Conservation (phyloP, 2,329 filamentous ascomycete genomes). For the Emergomyces orientalis region DNA sequence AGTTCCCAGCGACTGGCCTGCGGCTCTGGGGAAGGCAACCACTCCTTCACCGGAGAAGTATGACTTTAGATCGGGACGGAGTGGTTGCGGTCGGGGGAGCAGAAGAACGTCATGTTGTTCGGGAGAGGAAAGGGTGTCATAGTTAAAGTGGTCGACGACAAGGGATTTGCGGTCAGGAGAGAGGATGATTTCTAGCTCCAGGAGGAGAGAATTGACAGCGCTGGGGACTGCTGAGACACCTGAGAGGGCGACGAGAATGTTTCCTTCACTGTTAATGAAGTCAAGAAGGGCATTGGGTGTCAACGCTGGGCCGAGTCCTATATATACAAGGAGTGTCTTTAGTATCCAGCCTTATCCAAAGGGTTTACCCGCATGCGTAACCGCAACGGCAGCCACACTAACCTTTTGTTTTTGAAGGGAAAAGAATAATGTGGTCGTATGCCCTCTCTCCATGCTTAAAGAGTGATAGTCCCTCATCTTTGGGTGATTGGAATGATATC, state of each 20-base stretch:
- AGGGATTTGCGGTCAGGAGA: conserved; percentile 74
- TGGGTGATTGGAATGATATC: conserved; percentile 72
- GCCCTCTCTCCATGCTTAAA: conserved; percentile 79
- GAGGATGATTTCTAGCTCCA: conserved; percentile 83
- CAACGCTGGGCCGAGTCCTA: conserved; percentile 78
- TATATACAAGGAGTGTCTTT: not conserved
- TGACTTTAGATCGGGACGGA: conserved; percentile 61
- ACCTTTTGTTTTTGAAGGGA: conserved; percentile 89
- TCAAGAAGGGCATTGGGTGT: conserved; percentile 79
- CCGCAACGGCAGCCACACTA: conserved; percentile 15
- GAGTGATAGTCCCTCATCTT: conserved; percentile 64
- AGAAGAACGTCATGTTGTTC: conserved; percentile 86
- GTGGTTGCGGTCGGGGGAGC: conserved; percentile 55
- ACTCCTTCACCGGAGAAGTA: conserved; percentile 64
- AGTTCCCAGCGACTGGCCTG: conserved; percentile 73
- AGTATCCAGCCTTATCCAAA: not conserved
- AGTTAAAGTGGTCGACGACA: conserved; percentile 93
- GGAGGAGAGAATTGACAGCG: conserved; percentile 65
- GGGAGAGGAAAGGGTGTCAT: conserved; percentile 64
- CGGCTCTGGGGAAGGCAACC: conserved; percentile 70
- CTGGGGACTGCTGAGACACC: conserved; percentile 60
- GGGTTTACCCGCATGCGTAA: not conserved
- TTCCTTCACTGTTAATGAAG: conserved; percentile 85
- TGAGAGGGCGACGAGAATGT: conserved; percentile 78
- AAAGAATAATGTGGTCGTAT: conserved; percentile 83